Evolutionary conservation across 1,139 yeast genomes (phyloP).

Genomic region (Hyphopichia khmerensis): DNA sequence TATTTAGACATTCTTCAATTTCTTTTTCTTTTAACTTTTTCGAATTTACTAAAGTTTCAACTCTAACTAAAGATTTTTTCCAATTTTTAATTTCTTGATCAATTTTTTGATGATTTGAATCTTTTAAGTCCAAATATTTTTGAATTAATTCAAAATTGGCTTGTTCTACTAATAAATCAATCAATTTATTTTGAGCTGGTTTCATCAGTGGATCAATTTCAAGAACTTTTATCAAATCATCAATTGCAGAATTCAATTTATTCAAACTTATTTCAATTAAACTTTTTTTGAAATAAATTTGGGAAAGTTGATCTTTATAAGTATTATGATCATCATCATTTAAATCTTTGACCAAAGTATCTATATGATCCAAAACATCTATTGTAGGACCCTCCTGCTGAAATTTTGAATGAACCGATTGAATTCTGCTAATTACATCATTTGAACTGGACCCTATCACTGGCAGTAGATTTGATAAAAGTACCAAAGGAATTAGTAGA

Average conservation of each 20-base stretch:
- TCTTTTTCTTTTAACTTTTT: slow-evolving; percentile 12
- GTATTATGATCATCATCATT: neutral
- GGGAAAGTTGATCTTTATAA: slow-evolving; percentile 20
- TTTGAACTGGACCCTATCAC: neutral
- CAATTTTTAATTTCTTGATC: slow-evolving; percentile 16
- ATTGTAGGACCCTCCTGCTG: slow-evolving; percentile 1
- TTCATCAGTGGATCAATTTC: slow-evolving; percentile 34
- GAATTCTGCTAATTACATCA: slow-evolving; percentile 1
- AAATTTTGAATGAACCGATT: slow-evolving; percentile 2
- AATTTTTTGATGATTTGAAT: slow-evolving; percentile 12
- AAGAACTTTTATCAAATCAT: slow-evolving; percentile 45
- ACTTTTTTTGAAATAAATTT: slow-evolving; percentile 53
- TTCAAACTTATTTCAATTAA: slow-evolving; percentile 51
- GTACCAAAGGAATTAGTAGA: neutral
- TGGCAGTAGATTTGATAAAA: neutral
- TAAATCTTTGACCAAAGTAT: neutral
- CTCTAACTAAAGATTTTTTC: slow-evolving; percentile 16
- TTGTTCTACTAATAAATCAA: slow-evolving; percentile 43
- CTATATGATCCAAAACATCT: neutral
- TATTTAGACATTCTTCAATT: slow-evolving; percentile 17
- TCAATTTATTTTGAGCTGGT: slow-evolving; percentile 44
- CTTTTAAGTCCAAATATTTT: slow-evolving; percentile 9
- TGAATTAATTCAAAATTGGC: slow-evolving; percentile 38
- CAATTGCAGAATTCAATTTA: slow-evolving; percentile 46
- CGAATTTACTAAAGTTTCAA: slow-evolving; percentile 9